Evolutionary conservation across 352 stramenopile species (phyloP), one percentile per base, ranked within the genome.

Genomic region (Phytophthora tubulina): DNA sequence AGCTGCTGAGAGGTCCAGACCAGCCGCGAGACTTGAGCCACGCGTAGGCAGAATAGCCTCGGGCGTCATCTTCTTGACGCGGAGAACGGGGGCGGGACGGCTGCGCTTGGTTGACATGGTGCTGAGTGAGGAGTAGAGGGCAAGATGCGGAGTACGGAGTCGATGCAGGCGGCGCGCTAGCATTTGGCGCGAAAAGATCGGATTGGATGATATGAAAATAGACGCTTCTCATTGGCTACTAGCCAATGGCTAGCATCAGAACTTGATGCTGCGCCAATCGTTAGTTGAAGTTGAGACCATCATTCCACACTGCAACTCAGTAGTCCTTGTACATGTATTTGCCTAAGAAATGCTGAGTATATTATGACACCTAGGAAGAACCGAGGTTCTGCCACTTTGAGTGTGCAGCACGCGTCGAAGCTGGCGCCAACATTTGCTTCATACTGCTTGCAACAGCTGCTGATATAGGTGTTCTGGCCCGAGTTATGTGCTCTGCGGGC

Each of bases 51-150:
- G 72, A 41, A 94, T 92, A n/a, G 92, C 92, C 33, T 91, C 66
- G 21, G 93, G 75, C 15, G 85, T 89, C 21, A 96, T 76, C 73
- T 94, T 94, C 83, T 97, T 97, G 51, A 97, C 82, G 51, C 88
- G 86, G 17, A 97, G 67, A 8, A 90, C 57, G 17, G 78, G 78
- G 15, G 70, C 55, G 54, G 55, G 55, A n/a, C 73, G 73, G 33
- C 32, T 66, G 57, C 73, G 76, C 53, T 83, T 83, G 57, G 61
- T 59, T 5, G 69, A 56, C 67, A 74, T 73, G 7, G 45, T 63
- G 30, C 36, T 32, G 44, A 11, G n/a, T 58, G 15, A 9, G 41
- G 8, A 6, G 45, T 33, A 41, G 31, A 63, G 15, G 31, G 44
- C 36, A 62, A 66, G 30, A 49, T 58, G 45, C 2, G 31, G 38